Percentiles rank a stretch among this genome's conserved stretches.
Conservation (phyloP, 2,329 filamentous ascomycete genomes). For the Endoconidiophora laricicola region DNA sequence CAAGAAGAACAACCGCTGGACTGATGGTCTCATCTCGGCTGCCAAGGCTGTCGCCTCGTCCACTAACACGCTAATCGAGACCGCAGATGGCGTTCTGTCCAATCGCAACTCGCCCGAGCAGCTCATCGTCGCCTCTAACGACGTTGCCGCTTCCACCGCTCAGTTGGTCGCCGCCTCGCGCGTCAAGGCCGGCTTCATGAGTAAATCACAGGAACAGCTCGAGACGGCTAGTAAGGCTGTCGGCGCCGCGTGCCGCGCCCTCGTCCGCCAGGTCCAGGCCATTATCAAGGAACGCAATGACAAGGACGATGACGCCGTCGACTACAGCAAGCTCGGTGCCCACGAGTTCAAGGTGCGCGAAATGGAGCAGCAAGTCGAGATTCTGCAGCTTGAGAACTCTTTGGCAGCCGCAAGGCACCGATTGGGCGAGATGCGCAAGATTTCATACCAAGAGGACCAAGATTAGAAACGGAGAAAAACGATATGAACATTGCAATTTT, state of each 20-base stretch:
- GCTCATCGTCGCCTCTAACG: slow-evolving; percentile 92
- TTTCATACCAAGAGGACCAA: slow-evolving; percentile 72
- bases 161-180: slow-evolving; percentile 90
- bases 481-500: background rate
- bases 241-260: slow-evolving; percentile 65
- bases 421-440: slow-evolving; percentile 95
- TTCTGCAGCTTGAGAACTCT: slow-evolving; percentile 82
- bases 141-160: slow-evolving; percentile 88
- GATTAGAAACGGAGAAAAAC: background rate
- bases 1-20: slow-evolving; percentile 99
- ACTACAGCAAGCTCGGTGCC: slow-evolving; percentile 73
- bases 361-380: slow-evolving; percentile 99
- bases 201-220: slow-evolving; percentile 81
- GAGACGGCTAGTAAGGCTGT: slow-evolving; percentile 89
- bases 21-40: slow-evolving; percentile 88
- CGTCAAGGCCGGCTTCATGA: slow-evolving; percentile 97
- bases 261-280: slow-evolving; percentile 84
- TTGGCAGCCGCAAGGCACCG: slow-evolving; percentile 63
- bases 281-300: slow-evolving; percentile 79
- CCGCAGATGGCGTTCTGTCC: slow-evolving; percentile 85
- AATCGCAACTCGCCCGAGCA: slow-evolving; percentile 89
- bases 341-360: slow-evolving; percentile 98
- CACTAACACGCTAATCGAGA: slow-evolving; percentile 94
- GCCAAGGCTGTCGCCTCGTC: slow-evolving; percentile 89
- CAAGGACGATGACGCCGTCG: slow-evolving; percentile 67